Evolutionary conservation across 208 protist genomes (phyloP), one percentile per base, ranked within the genome.

Genomic region (Jaenimonas drosophilae): DNA sequence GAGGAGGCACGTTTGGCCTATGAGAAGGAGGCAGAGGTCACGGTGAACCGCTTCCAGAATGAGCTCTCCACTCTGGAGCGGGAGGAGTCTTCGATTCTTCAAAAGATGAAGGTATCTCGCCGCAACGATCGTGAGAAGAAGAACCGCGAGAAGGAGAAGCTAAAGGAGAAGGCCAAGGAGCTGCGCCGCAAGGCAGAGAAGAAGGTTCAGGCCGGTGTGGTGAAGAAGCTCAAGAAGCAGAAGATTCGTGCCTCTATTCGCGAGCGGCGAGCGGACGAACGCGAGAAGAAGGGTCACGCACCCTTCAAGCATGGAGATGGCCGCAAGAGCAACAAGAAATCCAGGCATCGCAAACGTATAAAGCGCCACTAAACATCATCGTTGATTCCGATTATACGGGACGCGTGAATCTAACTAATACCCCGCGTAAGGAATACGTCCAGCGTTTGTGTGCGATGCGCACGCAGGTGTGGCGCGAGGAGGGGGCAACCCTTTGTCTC

Each of bases 151-250:
- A 49, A 43, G 52, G 76, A 83, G 32, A 73, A 65, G 52, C 56
- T 56, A n/a, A 77, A 79, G 65, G 68, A 54, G 32, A 54, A 65
- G 2, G 44, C 39, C 5, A 58, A 66, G 1, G 85, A 88, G 44
- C 42, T 76, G 59, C 63, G 75, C 34, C 60, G 66, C 58, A 90
- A 90, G 76, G 50, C 53, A 11, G 69, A 80, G 53, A 80, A 90
- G 63, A 85, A 84, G 62, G 36, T 94, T 1, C 57, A 88, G 49
- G 78, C 75, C 0, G 80, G 80, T 17, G 64, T 73, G 0, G 62
- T 94, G 28, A 90, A 90, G 63, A 90, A 94, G 55, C 59, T 90
- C 20, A 94, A 94, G 64, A 76, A 85, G 65, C 64, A 65, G 21
- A 90, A 87, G 70, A 58, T 94, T 1, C 58, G 85, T 21, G 70